A percentile compares a stretch with the other conserved stretches of the same genome.
Evolutionary conservation across 2,329 filamentous ascomycete genomes (phyloP).

Genomic region (Xylariaceae sp.): DNA sequence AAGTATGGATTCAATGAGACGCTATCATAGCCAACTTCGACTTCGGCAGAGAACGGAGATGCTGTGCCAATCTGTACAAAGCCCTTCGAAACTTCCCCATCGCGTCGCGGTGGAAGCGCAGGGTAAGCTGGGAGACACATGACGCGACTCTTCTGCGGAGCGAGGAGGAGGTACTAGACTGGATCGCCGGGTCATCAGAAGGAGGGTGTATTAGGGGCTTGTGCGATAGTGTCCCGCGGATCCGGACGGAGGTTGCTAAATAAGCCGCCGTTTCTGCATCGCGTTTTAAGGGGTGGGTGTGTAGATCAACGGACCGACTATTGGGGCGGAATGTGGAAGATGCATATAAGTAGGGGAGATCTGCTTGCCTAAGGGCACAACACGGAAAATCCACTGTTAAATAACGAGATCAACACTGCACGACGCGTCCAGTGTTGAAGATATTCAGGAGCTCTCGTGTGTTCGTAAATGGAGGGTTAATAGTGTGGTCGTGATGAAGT

Average conservation of each 20-base stretch:
- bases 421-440: no score
- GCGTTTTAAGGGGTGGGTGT: neutral
- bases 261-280: neutral
- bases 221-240: neutral
- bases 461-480: no score
- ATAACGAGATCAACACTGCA: no score
- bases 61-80: slow-evolving; percentile 4
- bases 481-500: no score
- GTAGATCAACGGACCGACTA: neutral
- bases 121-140: slow-evolving; percentile 3
- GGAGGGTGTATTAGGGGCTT: neutral
- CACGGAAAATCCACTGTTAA: no score
- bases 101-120: slow-evolving; percentile 3
- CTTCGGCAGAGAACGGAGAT: neutral
- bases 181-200: neutral
- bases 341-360: no score
- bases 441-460: no score
- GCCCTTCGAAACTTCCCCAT: slow-evolving; percentile 10
- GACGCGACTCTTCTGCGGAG: neutral
- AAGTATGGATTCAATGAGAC: neutral
- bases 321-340: neutral
- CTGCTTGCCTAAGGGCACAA: no score
- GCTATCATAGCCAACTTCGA: slow-evolving; percentile 1
- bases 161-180: neutral
- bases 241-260: neutral